These are phyloP conservation scores for Plasmodium malariae DNA, from an alignment of 169 alveolate species.

Conservation along the genomic window DNA sequence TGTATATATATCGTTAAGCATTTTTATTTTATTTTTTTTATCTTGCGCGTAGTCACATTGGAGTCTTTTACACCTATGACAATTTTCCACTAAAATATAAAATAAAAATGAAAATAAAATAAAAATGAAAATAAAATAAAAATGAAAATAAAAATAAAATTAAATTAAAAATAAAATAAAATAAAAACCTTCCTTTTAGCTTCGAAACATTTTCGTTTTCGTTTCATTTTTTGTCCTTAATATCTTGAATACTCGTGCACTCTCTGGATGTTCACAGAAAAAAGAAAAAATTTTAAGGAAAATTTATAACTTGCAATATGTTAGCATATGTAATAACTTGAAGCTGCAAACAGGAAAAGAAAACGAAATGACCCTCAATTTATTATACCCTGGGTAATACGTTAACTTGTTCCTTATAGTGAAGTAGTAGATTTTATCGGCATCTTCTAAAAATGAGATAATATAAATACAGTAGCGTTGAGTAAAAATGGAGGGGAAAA, in stretches of 20 bases:
- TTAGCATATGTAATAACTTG: no score
- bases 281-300: no score
- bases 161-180: background rate
- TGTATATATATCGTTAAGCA: no score
- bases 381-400: constrained; percentile 65
- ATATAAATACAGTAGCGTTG: background rate
- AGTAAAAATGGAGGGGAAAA: background rate
- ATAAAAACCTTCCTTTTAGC: background rate
- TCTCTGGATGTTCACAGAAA: constrained; percentile 17
- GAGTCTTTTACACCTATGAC: no score
- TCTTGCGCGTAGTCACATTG: background rate
- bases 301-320: no score
- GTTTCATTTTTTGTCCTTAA: constrained; percentile 8
- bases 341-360: no score
- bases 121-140: no score
- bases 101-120: background rate
- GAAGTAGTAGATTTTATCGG: constrained; percentile 51
- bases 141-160: no score
- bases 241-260: constrained; percentile 30
- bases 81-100: background rate
- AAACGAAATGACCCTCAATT: no score
- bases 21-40: background rate
- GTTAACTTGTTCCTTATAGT: constrained; percentile 56
- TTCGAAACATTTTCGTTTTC: background rate
- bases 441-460: constrained; percentile 23